Percentiles rank a stretch among this genome's conserved stretches.
phyloP scores from a whole-genome alignment of 345 rosid species.

The Euphorbia pulcherrima region DNA sequence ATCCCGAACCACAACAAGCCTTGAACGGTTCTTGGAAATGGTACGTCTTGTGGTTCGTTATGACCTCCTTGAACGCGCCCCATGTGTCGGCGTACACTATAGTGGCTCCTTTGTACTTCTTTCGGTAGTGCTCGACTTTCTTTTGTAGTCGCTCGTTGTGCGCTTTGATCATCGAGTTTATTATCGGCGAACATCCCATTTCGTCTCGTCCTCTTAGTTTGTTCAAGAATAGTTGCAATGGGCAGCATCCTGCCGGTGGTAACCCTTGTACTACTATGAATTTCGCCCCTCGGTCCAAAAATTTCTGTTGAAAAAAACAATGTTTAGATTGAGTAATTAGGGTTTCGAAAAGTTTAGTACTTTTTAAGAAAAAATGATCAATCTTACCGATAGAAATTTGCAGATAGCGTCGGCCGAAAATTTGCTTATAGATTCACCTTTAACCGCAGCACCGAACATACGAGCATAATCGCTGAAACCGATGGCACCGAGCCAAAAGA shows the following conservation, averaged over 20 bases:
- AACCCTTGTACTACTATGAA: constrained; percentile 42
- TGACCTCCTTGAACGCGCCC: constrained; percentile 29
- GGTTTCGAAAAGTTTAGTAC: too few species aligned
- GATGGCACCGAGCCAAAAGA: constrained; percentile 48
- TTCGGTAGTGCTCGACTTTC: constrained; percentile 22
- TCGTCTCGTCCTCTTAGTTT: constrained; percentile 20
- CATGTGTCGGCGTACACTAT: constrained; percentile 37
- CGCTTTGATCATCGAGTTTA: constrained; percentile 22
- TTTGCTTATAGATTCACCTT: constrained; percentile 22
- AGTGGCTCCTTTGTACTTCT: not conserved
- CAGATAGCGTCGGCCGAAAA: constrained; percentile 2
- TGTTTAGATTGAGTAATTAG: too few species aligned
- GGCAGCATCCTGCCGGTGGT: constrained; percentile 46
- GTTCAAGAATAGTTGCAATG: constrained; percentile 17
- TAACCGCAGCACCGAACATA: constrained; percentile 18
- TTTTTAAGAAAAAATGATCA: too few species aligned
- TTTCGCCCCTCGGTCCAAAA: constrained; percentile 37
- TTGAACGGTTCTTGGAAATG: constrained; percentile 31
- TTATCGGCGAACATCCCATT: constrained; percentile 27
- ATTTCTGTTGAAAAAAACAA: constrained; percentile 23
- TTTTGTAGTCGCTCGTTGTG: constrained; percentile 40
- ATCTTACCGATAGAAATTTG: constrained; percentile 38
- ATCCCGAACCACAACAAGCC: constrained; percentile 43
- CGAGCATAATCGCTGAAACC: constrained; percentile 42
- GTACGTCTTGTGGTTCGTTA: constrained; percentile 14